phyloP scores from a whole-genome alignment of 2,329 filamentous ascomycete species.

The Phaeomoniella chlamydospora region DNA sequence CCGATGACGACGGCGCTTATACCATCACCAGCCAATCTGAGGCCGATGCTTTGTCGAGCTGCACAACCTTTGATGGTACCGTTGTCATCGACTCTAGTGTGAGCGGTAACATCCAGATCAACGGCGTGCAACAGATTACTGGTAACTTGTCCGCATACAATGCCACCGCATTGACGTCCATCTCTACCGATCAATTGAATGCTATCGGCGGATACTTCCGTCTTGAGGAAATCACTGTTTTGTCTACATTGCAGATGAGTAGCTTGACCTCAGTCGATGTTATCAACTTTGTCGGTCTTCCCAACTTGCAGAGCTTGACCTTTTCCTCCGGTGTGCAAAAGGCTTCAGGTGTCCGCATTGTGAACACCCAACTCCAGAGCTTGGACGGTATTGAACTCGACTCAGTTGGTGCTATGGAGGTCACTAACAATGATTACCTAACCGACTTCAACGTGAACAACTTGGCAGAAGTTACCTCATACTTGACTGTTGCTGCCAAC shows the following conservation, averaged over 20 bases:
- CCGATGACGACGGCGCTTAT: conserved; percentile 24
- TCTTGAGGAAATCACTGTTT: conserved; percentile 51
- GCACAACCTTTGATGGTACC: conserved; percentile 54
- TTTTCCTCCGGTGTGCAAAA: conserved; percentile 53
- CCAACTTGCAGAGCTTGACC: conserved; percentile 41
- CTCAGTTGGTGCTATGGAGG: conserved; percentile 56
- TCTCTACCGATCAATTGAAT: conserved; percentile 47
- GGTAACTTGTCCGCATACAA: conserved; percentile 37
- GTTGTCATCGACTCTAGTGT: conserved; percentile 48
- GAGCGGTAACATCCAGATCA: conserved; percentile 44
- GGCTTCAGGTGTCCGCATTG: conserved; percentile 57
- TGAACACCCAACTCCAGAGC: conserved; percentile 70
- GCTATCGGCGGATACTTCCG: conserved; percentile 57
- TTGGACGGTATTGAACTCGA: conserved; percentile 71
- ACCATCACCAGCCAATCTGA: conserved; percentile 44
- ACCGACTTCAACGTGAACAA: conserved; percentile 57
- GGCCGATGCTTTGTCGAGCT: conserved; percentile 49
- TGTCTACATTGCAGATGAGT: conserved; percentile 54
- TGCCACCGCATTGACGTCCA: conserved; percentile 46
- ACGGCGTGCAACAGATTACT: conserved; percentile 45
- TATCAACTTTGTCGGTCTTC: conserved; percentile 61
- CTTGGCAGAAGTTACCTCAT: conserved; percentile 58
- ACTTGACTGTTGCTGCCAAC: conserved; percentile 68
- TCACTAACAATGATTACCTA: conserved; percentile 84
- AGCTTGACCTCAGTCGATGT: conserved; percentile 48